Evolutionary conservation across 192 early-diverging fungal genomes (phyloP), one percentile per base, ranked within the genome.

Genomic region (Chytriomyces confervae): DNA sequence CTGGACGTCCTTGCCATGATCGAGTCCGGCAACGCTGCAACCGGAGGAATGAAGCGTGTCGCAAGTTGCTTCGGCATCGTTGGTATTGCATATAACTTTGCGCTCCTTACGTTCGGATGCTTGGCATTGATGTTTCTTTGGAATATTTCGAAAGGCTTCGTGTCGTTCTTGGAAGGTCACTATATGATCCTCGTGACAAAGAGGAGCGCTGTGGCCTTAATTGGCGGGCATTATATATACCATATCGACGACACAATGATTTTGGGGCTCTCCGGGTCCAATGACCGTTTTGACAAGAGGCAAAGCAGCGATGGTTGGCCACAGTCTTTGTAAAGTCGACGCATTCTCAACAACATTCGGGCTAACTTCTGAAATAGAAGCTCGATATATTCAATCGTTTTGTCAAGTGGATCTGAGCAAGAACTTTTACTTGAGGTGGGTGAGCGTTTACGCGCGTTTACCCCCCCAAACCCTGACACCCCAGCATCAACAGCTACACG

Each of bases 211-310:
- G 97, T 98, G 5, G 96, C 96, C 0, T 77, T 98, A 44, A 86
- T 99, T 20, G 97, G 97, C 18, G 96, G 96, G 0, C 95, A 99
- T 80, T 94, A 95, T 77, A 86, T 99, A 2, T 97, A 96, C 83
- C 96, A 98, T 67, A 95, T 99, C 48, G 96, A 97, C 66, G 95
- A 95, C 44, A 96, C 94, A 0, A 77, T 89, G 61, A 83, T 96
- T 20, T 78, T 97, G 5, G 89, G 90, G 63, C 90, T 98, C 5
- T 65, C 84, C 8, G 79, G 77, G 44, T 89, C 92, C 0, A 53
- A 81, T 1, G 85, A 84, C 5, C 92, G 91, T 23, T 80, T 89
- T 2, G 20, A 73, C 90, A 92, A 74, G 91, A 92, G 57, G 90
- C 92, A 5, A 89, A 91, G 43, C 95, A 96, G 82, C 77, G 84